Percentiles rank a stretch among this genome's conserved stretches.
Evolutionary conservation across 1,139 yeast genomes (phyloP).

Genomic region (Blastobotrys petasosporus): DNA sequence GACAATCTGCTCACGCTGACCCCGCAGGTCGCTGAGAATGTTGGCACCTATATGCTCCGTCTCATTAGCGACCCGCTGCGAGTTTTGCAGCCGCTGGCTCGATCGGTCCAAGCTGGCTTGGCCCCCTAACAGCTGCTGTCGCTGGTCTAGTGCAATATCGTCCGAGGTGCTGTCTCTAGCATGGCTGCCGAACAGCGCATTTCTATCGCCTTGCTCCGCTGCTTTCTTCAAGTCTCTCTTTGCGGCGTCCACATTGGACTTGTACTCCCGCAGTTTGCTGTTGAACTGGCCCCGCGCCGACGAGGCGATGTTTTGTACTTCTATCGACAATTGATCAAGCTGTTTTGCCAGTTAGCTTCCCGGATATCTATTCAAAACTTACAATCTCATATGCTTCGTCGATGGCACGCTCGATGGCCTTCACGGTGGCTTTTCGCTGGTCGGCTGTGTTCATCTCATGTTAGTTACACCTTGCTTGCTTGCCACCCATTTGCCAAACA

Average conservation of each 20-base stretch:
- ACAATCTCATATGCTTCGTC: slow-evolving; percentile 73
- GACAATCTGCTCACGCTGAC: slow-evolving; percentile 87
- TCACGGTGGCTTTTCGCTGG: slow-evolving; percentile 25
- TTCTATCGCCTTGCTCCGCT: slow-evolving; percentile 53
- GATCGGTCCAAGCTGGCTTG: slow-evolving; percentile 80
- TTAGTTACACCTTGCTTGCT: neutral
- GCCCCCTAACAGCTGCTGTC: slow-evolving; percentile 73
- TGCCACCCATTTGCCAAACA: slow-evolving; percentile 29
- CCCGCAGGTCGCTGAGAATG: slow-evolving; percentile 78
- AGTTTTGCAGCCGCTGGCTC: slow-evolving; percentile 75
- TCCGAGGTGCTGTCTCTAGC: slow-evolving; percentile 30
- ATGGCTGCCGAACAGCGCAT: slow-evolving; percentile 60
- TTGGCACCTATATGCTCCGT: slow-evolving; percentile 91
- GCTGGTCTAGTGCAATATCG: slow-evolving; percentile 57
- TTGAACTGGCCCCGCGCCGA: slow-evolving; percentile 62
- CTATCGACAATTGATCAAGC: slow-evolving; percentile 73
- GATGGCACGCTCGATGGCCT: slow-evolving; percentile 58
- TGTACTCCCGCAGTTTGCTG: slow-evolving; percentile 63
- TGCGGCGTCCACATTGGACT: slow-evolving; percentile 52
- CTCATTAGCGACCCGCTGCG: slow-evolving; percentile 86
- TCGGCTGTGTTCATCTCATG: slow-evolving; percentile 14
- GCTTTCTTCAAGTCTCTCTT: slow-evolving; percentile 42
- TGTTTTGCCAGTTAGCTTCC: slow-evolving; percentile 10
- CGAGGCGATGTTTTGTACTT: slow-evolving; percentile 74
- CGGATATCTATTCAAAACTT: slow-evolving; percentile 16